These are phyloP conservation scores for Protea cynaroides DNA, from an alignment of 164 flowering plant genomes.

Conservation along the genomic window DNA sequence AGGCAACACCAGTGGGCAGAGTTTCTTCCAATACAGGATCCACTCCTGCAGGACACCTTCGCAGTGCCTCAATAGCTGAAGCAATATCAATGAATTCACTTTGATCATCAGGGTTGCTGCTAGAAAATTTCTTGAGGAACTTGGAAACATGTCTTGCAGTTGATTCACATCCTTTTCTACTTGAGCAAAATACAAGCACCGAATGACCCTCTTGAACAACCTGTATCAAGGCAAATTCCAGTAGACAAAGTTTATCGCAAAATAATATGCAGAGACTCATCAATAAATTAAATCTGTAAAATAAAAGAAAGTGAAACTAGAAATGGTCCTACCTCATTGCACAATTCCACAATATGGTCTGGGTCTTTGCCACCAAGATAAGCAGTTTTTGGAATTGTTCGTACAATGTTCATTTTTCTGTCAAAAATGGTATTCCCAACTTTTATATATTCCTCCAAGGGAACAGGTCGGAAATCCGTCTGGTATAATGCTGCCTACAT, in stretches of 20 bases:
- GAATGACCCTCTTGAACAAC: constrained; percentile 96
- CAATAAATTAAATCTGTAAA: background rate
- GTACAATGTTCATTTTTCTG: constrained; percentile 62
- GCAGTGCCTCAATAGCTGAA: constrained; percentile 77
- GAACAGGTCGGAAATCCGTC: constrained; percentile 94
- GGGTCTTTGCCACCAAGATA: constrained; percentile 97
- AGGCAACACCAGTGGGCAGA: constrained; percentile 91
- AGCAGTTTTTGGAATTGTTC: constrained; percentile 61
- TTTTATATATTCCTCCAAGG: constrained; percentile 86
- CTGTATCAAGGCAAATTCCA: constrained; percentile 24
- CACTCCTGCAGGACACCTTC: constrained; percentile 75
- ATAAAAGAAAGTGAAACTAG: background rate
- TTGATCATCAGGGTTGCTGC: constrained; percentile 24
- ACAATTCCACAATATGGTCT: constrained; percentile 82
- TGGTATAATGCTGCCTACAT: constrained; percentile 85
- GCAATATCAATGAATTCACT: constrained; percentile 48
- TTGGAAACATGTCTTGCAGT: constrained; percentile 84
- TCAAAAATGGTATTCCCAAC: constrained; percentile 72
- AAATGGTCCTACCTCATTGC: constrained; percentile 69
- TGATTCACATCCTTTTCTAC: constrained; percentile 96
- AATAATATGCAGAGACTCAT: background rate
- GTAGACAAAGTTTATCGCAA: background rate
- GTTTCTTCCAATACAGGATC: constrained; percentile 89
- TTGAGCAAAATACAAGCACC: constrained; percentile 88
- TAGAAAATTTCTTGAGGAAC: constrained; percentile 50